Base-by-base conservation (phyloP, 2,329 filamentous ascomycete species). In the Fusarium sp. region DNA sequence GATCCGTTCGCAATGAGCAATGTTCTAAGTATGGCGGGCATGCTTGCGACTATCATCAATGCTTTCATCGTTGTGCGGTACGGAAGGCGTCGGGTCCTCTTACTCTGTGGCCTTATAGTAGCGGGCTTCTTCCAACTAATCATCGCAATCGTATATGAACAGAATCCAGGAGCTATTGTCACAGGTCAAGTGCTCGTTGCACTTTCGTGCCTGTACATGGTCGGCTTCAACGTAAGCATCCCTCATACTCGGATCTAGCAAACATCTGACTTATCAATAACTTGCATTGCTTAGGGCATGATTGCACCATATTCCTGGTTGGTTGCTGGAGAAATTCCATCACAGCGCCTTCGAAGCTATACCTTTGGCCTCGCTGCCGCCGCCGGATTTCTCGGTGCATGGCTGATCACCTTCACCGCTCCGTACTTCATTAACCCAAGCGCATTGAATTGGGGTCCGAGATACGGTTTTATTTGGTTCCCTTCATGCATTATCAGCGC, bases 381-480 rank as follows among this genome's bases (percentile, higher is more conserved):
- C 0, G 44, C 62, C 1, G 71, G 71, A 0, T 73, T 73, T 10
- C 49, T 73, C 0, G 71, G 66, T 1, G 70, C 70, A 5, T 73
- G 70, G 71, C 47, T 73, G 4, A 72, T 73, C 5, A 73, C 71
- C 1, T 73, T 73, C 12, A 73, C 71, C 0, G 69, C 71, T 11
- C 71, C 71, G 0, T 73, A 73, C 23, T 73, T 73, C 10, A 73
- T 73, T 3, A 73, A 73, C 15, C 71, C 71, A 2, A 68, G 61
- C 3, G 60, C 71, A 3, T 26, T 73, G 11, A 72, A 73, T 13
- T 73, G 70, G 70, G 71, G 71, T 1, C 71, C 71, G 11, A 47
- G 70, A 68, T 73, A 73, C 5, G 70, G 70, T 5, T 73, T 66
- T 3, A 73, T 73, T 6, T 73, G 70, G 70, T 73, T 73, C 4